Conservation (phyloP, 23 red algal genomes). For the Gracilaria domingensis region DNA sequence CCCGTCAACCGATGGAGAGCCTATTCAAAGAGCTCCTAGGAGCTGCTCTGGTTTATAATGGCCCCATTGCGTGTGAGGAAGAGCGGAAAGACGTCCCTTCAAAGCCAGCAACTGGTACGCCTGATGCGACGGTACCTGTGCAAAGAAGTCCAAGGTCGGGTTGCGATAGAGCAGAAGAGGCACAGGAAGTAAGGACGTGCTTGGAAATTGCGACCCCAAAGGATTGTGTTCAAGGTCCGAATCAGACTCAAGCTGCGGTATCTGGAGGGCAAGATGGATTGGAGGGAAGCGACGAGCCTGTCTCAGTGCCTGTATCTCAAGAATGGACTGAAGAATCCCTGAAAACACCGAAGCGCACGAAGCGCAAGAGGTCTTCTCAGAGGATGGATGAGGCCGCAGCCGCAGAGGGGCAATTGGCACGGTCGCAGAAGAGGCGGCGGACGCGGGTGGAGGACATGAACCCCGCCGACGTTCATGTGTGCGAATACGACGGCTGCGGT, state of each 20-base stretch:
- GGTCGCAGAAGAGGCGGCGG: neutral
- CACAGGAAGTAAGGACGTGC: neutral
- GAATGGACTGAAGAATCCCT: neutral
- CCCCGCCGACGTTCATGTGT: constrained; percentile 41
- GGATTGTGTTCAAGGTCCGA: too few species aligned
- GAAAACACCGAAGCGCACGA: neutral
- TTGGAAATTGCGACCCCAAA: neutral
- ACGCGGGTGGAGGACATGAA: constrained; percentile 48
- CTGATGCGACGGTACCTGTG: neutral
- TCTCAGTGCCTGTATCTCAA: neutral
- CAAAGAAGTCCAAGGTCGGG: neutral
- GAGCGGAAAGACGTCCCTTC: neutral
- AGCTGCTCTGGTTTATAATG: neutral
- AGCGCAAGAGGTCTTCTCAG: neutral
- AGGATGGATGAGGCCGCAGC: neutral
- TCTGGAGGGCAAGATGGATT: neutral
- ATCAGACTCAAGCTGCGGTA: neutral
- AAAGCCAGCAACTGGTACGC: neutral
- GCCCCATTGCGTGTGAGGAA: neutral
- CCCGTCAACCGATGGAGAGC: too few species aligned
- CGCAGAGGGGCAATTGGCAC: neutral
- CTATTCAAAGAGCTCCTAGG: neutral
- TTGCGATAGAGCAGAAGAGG: too few species aligned
- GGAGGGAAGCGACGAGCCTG: neutral
- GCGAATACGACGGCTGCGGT: constrained; percentile 47